Conservation (phyloP, 2,329 filamentous ascomycete genomes). For the Grosmannia clavigera region DNA sequence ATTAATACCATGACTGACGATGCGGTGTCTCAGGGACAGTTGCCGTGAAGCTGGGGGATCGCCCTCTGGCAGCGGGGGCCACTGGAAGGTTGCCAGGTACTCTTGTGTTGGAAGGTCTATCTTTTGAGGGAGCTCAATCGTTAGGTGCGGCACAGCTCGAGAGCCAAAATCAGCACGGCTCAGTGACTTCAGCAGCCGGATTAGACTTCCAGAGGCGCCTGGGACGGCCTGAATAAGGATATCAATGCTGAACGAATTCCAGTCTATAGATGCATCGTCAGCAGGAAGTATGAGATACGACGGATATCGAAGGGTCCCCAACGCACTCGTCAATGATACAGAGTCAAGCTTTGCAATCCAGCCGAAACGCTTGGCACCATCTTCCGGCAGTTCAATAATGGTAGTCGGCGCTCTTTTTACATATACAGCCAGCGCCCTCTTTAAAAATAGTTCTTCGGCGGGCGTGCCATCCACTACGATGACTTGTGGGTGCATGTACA, state of each 20-base stretch:
- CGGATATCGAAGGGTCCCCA: background rate
- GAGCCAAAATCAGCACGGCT: constrained; percentile 63
- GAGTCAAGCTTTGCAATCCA: constrained; percentile 76
- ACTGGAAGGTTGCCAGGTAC: constrained; percentile 53
- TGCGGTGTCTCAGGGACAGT: constrained; percentile 63
- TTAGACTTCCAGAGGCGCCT: constrained; percentile 59
- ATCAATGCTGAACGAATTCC: constrained; percentile 69
- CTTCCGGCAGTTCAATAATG: constrained; percentile 61
- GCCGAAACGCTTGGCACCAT: constrained; percentile 47
- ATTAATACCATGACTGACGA: constrained; percentile 45
- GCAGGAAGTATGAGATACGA: constrained; percentile 4
- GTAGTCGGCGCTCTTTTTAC: constrained; percentile 40
- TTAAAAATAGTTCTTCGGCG: constrained; percentile 58
- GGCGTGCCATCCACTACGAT: constrained; percentile 57
- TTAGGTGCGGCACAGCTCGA: constrained; percentile 58
- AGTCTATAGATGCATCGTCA: constrained; percentile 36
- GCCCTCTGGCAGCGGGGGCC: constrained; percentile 42
- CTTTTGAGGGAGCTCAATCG: constrained; percentile 66
- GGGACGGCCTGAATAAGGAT: constrained; percentile 69
- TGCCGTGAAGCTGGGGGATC: constrained; percentile 31
- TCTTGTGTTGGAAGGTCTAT: constrained; percentile 52
- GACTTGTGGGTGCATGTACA: constrained; percentile 65
- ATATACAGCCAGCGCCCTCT: constrained; percentile 44
- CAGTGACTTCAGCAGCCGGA: constrained; percentile 67
- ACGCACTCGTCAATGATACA: constrained; percentile 50